Conservation (phyloP, 345 rosid species). For the Ailanthus altissimus region DNA sequence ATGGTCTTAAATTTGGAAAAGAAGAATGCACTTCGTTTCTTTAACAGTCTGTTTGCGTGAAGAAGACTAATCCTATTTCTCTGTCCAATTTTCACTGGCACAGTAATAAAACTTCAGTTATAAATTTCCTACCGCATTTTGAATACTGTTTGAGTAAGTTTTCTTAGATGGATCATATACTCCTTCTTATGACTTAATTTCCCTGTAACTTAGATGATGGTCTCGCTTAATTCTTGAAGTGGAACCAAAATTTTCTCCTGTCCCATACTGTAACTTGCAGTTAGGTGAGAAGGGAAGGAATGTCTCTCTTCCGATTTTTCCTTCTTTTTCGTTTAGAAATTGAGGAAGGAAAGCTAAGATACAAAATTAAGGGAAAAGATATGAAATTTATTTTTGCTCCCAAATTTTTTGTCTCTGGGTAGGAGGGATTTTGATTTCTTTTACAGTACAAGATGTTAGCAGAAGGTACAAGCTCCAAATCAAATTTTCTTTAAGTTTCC, state of each 20-base stretch:
- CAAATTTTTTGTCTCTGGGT: not conserved
- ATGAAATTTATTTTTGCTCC: no score
- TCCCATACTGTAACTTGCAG: not conserved
- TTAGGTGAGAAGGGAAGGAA: not conserved
- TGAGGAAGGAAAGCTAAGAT: not conserved
- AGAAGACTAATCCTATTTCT: no score
- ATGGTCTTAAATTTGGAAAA: no score
- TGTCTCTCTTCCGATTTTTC: slow-evolving; percentile 8
- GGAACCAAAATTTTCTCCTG: not conserved
- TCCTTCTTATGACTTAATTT: no score
- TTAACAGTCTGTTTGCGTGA: no score
- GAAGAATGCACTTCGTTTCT: no score
- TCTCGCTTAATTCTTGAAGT: not conserved
- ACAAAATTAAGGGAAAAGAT: not conserved
- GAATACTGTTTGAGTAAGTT: no score
- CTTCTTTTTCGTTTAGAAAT: slow-evolving; percentile 7
- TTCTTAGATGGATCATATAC: no score
- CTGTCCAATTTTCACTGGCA: no score
- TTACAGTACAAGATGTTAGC: not conserved
- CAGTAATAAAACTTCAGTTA: no score
- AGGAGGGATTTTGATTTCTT: not conserved
- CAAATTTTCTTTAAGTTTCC: not conserved
- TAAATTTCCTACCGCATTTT: no score
- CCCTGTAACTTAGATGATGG: not conserved
- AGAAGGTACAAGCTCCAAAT: not conserved